These are phyloP conservation scores for Novymonas esmeraldas DNA, from an alignment of 208 protist species.

Conservation along the genomic window DNA sequence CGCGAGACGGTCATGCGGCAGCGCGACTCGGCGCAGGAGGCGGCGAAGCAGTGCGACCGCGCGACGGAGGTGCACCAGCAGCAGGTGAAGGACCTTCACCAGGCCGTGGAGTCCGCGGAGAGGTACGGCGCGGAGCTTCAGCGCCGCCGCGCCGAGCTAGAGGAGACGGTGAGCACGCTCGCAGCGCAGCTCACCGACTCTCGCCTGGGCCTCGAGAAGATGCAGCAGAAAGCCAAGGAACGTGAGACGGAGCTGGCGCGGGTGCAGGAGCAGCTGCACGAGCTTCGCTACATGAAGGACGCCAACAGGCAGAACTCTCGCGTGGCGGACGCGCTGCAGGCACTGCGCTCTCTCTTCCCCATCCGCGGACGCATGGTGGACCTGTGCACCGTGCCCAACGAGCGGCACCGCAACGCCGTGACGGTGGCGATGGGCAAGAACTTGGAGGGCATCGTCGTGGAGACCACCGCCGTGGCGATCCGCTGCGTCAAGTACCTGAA, in stretches of 20 bases:
- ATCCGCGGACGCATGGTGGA: slow-evolving; percentile 93
- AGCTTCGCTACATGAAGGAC: slow-evolving; percentile 85
- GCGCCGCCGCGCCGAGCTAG: slow-evolving; percentile 55
- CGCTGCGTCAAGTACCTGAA: slow-evolving; percentile 97
- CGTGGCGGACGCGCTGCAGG: slow-evolving; percentile 87
- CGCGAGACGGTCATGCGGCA: slow-evolving; percentile 67
- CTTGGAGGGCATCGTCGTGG: slow-evolving; percentile 97
- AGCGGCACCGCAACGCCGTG: slow-evolving; percentile 93
- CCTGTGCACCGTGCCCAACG: slow-evolving; percentile 91
- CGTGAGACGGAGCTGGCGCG: slow-evolving; percentile 80
- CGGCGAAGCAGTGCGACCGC: slow-evolving; percentile 61
- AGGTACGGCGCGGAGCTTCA: slow-evolving; percentile 54
- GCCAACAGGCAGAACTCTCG: slow-evolving; percentile 70
- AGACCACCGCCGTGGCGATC: slow-evolving; percentile 91
- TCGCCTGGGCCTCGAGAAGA: slow-evolving; percentile 36
- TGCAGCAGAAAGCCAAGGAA: slow-evolving; percentile 66
- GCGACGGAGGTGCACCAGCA: slow-evolving; percentile 52
- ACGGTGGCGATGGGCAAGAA: slow-evolving; percentile 97
- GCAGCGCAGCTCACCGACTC: slow-evolving; percentile 47
- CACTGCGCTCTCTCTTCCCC: slow-evolving; percentile 90
- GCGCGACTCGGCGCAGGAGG: slow-evolving; percentile 63
- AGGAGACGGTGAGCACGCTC: slow-evolving; percentile 37
- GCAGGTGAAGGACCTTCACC: slow-evolving; percentile 51
- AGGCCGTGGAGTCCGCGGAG: slow-evolving; percentile 39
- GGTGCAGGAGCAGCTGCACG: slow-evolving; percentile 90